Conservation (phyloP, 768 basidiomycete species). For the Cyclocybe cylindracea region DNA sequence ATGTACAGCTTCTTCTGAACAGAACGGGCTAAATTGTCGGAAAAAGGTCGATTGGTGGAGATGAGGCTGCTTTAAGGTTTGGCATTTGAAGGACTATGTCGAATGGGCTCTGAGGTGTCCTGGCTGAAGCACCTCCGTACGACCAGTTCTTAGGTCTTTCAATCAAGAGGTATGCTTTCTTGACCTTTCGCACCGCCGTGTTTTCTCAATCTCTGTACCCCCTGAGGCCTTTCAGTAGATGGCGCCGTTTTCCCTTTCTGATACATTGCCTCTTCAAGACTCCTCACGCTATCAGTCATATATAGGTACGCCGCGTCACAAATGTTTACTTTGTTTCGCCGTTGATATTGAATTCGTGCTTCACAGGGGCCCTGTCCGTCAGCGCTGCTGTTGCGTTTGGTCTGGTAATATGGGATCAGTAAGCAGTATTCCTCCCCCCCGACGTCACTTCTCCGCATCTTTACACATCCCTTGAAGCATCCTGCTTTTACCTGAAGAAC, state of each 20-base stretch:
- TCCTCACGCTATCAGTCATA: conserved; percentile 15
- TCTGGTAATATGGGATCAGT: conserved; percentile 35
- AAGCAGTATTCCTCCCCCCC: background rate
- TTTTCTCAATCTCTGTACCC: background rate
- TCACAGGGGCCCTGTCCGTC: conserved; percentile 16
- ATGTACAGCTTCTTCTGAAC: background rate
- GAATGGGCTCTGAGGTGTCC: conserved; percentile 8
- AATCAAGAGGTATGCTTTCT: background rate
- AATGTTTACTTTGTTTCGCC: background rate
- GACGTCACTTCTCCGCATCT: background rate
- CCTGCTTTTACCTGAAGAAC: conserved; percentile 28
- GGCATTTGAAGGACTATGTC: background rate
- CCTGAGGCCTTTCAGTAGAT: conserved; percentile 5
- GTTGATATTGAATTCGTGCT: background rate
- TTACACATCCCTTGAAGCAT: conserved; percentile 18
- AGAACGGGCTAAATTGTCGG: conserved; percentile 12
- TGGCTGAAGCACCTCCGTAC: too few relatives aligned
- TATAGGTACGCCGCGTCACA: conserved; percentile 7
- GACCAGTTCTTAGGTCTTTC: background rate
- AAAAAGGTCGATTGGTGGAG: conserved; percentile 9
- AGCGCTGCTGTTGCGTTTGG: conserved; percentile 29
- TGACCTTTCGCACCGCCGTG: background rate
- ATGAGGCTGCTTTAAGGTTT: conserved; percentile 19
- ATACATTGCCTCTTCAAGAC: conserved; percentile 10
- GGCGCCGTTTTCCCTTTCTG: conserved; percentile 8